These are phyloP conservation scores for Trichoderma hamatum DNA, from an alignment of 2,329 filamentous ascomycete genomes.

Conservation along the genomic window DNA sequence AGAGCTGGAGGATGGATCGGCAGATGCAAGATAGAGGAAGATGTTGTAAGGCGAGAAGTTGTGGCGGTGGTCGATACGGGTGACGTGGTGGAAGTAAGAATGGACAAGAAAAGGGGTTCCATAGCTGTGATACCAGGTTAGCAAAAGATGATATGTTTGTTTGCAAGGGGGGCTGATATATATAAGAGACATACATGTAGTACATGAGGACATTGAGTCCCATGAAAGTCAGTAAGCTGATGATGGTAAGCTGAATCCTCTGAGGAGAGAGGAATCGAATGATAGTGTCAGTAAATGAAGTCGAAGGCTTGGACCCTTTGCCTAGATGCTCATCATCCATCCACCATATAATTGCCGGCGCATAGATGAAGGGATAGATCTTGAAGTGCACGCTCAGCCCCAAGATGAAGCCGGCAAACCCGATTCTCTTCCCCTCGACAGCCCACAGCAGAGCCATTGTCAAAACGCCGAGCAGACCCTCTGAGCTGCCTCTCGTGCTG, in stretches of 20 bases:
- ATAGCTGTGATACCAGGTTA: slow-evolving; percentile 57
- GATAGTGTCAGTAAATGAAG: slow-evolving; percentile 34
- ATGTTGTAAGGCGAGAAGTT: slow-evolving; percentile 98
- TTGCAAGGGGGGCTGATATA: background rate
- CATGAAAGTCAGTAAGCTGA: slow-evolving; percentile 74
- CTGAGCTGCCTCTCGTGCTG: slow-evolving; percentile 90
- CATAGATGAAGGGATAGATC: slow-evolving; percentile 98
- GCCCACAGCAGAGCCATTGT: slow-evolving; percentile 85
- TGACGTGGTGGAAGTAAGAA: slow-evolving; percentile 91
- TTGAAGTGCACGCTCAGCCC: slow-evolving; percentile 94
- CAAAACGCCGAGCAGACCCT: slow-evolving; percentile 84
- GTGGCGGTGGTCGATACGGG: slow-evolving; percentile 91
- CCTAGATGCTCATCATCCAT: slow-evolving; percentile 62
- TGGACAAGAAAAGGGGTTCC: slow-evolving; percentile 81
- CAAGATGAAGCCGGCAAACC: slow-evolving; percentile 72
- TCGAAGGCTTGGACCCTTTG: slow-evolving; percentile 20
- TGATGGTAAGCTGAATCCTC: slow-evolving; percentile 60
- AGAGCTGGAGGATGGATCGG: slow-evolving; percentile 49
- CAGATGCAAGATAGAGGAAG: slow-evolving; percentile 83
- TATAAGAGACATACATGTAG: slow-evolving; percentile 55
- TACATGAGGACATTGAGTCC: slow-evolving; percentile 80
- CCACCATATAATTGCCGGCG: slow-evolving; percentile 78
- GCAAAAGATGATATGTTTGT: background rate
- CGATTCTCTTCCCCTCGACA: slow-evolving; percentile 63
- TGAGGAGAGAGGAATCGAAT: slow-evolving; percentile 54